These are phyloP conservation scores for Osmanthus fragrans DNA, from an alignment of 257 asterid species.

Conservation along the genomic window DNA sequence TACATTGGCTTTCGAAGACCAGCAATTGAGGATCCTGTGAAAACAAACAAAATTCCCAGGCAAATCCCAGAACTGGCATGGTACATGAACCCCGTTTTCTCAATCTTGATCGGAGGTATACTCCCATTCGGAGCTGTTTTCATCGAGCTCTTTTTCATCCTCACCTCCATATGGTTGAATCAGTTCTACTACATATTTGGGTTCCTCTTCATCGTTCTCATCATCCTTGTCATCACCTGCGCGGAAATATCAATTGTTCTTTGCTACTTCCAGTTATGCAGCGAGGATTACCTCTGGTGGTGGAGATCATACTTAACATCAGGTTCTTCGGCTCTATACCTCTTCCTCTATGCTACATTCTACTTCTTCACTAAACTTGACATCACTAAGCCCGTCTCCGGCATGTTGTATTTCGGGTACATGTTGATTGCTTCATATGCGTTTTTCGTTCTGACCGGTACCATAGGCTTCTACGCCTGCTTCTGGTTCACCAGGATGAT, in stretches of 20 bases:
- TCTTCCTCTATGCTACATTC: slow-evolving; percentile 74
- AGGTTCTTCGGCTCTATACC: slow-evolving; percentile 70
- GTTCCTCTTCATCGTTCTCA: slow-evolving; percentile 71
- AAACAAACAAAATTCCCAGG: slow-evolving; percentile 69
- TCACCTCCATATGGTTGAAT: slow-evolving; percentile 80
- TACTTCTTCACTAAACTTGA: slow-evolving; percentile 83
- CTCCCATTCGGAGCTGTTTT: slow-evolving; percentile 80
- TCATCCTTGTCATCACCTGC: slow-evolving; percentile 70
- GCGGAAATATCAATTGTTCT: slow-evolving; percentile 75
- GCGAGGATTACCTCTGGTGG: slow-evolving; percentile 85
- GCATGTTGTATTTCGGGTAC: slow-evolving; percentile 72
- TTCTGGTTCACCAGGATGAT: slow-evolving; percentile 78
- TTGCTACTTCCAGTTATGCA: slow-evolving; percentile 83
- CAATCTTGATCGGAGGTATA: slow-evolving; percentile 68
- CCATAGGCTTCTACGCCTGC: slow-evolving; percentile 77
- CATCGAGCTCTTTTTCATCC: slow-evolving; percentile 79
- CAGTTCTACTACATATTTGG: slow-evolving; percentile 90
- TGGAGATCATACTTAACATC: slow-evolving; percentile 78
- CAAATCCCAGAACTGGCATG: slow-evolving; percentile 79
- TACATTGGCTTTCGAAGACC: slow-evolving; percentile 65
- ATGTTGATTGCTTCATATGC: slow-evolving; percentile 73
- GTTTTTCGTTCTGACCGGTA: slow-evolving; percentile 70
- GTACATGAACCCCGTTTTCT: slow-evolving; percentile 70
- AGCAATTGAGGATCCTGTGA: slow-evolving; percentile 65
- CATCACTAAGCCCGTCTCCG: slow-evolving; percentile 69